A percentile compares a stretch with the other conserved stretches of the same genome.
These are phyloP conservation scores for Aspergillus baeticus DNA, from an alignment of 495 filamentous ascomycete species.

Conservation along the genomic window DNA sequence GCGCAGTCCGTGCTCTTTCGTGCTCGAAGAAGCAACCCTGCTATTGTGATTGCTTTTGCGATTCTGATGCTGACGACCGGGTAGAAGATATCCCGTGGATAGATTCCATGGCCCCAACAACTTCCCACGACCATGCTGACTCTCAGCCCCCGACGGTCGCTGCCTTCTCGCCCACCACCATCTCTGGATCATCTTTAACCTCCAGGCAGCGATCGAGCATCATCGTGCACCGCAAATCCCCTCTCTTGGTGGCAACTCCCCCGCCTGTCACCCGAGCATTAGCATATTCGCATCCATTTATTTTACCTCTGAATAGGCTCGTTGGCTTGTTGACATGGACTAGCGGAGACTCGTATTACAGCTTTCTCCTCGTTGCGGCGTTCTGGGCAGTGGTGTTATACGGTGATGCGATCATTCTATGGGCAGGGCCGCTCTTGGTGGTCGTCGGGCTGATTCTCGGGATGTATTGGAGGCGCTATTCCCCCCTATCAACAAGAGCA, in stretches of 20 bases:
- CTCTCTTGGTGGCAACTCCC: slow-evolving; percentile 87
- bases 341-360: slow-evolving; percentile 90
- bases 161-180: slow-evolving; percentile 80
- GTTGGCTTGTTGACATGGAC: slow-evolving; percentile 90
- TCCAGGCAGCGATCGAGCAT: slow-evolving; percentile 82
- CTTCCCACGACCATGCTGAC: slow-evolving; percentile 41
- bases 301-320: slow-evolving; percentile 80
- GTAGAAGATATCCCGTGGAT: slow-evolving; percentile 64
- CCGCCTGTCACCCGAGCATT: slow-evolving; percentile 89
- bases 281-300: slow-evolving; percentile 90
- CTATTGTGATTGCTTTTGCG: background rate
- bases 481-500: slow-evolving; percentile 81
- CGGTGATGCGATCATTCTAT: slow-evolving; percentile 74
- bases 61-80: slow-evolving; percentile 20
- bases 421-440: slow-evolving; percentile 78
- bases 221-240: slow-evolving; percentile 94
- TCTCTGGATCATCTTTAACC: slow-evolving; percentile 64
- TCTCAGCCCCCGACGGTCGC: slow-evolving; percentile 71
- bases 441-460: slow-evolving; percentile 78
- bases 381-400: slow-evolving; percentile 90
- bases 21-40: background rate
- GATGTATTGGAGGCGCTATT: slow-evolving; percentile 91
- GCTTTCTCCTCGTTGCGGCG: slow-evolving; percentile 78
- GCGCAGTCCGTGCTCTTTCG: background rate
- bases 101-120: slow-evolving; percentile 55